phyloP scores from a whole-genome alignment of 148 eudicot genomes.

The Salicornia ramosissima region DNA sequence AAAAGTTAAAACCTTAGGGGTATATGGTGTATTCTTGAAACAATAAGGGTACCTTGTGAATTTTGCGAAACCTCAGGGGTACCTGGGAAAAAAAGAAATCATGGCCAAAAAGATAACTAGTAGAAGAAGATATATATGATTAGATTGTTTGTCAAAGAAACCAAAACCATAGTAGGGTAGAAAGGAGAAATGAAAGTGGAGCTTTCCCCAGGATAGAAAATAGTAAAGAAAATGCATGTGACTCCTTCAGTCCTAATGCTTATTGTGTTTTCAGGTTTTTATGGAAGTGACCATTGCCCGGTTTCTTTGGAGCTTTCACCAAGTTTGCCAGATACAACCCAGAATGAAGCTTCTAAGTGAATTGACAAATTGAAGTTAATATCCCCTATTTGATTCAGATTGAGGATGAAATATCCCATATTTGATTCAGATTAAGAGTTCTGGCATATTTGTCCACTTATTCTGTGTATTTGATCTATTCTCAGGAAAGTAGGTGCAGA shows the following conservation, averaged over 20 bases:
- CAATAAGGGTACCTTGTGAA: no score
- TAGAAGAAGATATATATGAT: not conserved
- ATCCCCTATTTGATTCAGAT: not conserved
- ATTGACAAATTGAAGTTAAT: not conserved
- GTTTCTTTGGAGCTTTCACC: conserved; percentile 74
- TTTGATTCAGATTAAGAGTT: not conserved
- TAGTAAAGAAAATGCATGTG: not conserved
- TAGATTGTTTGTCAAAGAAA: not conserved
- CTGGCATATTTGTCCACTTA: not conserved
- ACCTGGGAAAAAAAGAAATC: no score
- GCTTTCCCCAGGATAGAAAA: not conserved
- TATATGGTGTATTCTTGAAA: no score
- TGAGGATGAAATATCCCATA: no score
- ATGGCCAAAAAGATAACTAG: not conserved
- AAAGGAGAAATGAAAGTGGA: not conserved
- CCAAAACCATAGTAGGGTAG: no score
- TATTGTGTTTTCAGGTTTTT: conserved; percentile 56
- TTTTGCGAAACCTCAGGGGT: no score
- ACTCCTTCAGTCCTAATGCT: not conserved
- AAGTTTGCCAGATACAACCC: conserved; percentile 22
- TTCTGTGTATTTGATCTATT: conserved; percentile 8
- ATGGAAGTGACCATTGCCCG: conserved; percentile 97
- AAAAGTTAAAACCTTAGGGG: no score
- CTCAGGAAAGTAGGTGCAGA: not conserved
- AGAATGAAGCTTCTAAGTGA: conserved; percentile 17